phyloP scores from a whole-genome alignment of 2,329 filamentous ascomycete genomes.

The Fusarium sarcochroum region DNA sequence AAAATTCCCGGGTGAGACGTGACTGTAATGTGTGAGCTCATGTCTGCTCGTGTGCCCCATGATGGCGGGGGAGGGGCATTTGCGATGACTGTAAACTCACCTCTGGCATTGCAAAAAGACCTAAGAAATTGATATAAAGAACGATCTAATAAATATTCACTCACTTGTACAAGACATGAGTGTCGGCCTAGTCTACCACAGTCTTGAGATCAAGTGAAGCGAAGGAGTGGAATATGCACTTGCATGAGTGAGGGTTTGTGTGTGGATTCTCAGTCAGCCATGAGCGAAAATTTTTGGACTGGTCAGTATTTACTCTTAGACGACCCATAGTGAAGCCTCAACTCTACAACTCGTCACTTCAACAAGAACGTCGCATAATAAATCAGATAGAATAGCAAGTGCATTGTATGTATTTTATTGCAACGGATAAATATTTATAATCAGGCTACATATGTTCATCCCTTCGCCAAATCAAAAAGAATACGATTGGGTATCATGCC shows the following conservation, averaged over 20 bases:
- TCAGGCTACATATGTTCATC: slow-evolving; percentile 30
- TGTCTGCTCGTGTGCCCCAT: slow-evolving; percentile 6
- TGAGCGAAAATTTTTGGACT: slow-evolving; percentile 45
- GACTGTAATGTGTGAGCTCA: slow-evolving; percentile 31
- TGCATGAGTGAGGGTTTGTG: slow-evolving; percentile 34
- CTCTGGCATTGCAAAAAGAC: slow-evolving; percentile 33
- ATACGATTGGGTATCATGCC: slow-evolving; percentile 45
- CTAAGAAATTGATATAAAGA: not conserved
- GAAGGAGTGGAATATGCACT: not conserved
- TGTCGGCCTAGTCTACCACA: not conserved
- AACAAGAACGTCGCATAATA: not conserved
- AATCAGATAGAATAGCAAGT: not conserved
- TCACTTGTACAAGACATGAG: not conserved
- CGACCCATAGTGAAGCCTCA: slow-evolving; percentile 27
- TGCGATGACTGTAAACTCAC: slow-evolving; percentile 26
- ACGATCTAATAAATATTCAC: not conserved
- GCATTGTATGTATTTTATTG: slow-evolving; percentile 24
- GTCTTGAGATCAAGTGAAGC: not conserved
- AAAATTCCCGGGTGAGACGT: slow-evolving; percentile 54
- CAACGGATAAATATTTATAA: slow-evolving; percentile 18
- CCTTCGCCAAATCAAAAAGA: slow-evolving; percentile 13
- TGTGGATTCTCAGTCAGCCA: slow-evolving; percentile 43
- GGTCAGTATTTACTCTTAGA: slow-evolving; percentile 14
- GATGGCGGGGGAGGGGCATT: slow-evolving; percentile 48
- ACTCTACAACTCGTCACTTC: not conserved